Percentiles rank a stretch among this genome's conserved stretches.
Evolutionary conservation across 2,329 filamentous ascomycete genomes (phyloP).

Genomic region (Colletotrichum euphorbiae): DNA sequence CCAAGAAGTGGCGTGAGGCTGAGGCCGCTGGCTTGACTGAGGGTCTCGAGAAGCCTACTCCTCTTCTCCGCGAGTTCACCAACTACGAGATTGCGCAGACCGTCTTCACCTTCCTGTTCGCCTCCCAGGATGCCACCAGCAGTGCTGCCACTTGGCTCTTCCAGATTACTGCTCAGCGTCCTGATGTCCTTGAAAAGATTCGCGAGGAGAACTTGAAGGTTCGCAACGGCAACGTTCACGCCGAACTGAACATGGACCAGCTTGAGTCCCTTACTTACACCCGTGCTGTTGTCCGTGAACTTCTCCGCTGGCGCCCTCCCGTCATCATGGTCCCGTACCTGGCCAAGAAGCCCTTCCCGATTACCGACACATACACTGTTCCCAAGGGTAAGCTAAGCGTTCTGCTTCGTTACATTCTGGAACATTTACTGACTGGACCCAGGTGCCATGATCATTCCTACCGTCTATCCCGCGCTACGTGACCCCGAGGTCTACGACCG

Average conservation of each 20-base stretch:
- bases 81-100: constrained; percentile 95
- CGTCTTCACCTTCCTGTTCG: constrained; percentile 95
- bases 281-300: constrained; percentile 89
- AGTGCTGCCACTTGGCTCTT: constrained; percentile 95
- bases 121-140: constrained; percentile 96
- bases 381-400: constrained; percentile 74
- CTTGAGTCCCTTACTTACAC: constrained; percentile 92
- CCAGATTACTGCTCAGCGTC: constrained; percentile 92
- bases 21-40: constrained; percentile 78
- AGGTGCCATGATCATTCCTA: constrained; percentile 94
- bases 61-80: constrained; percentile 85
- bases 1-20: constrained; percentile 82
- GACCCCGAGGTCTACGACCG: constrained; percentile 93
- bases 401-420: neutral
- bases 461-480: constrained; percentile 89
- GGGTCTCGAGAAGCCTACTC: constrained; percentile 81
- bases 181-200: constrained; percentile 90
- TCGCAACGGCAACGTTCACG: constrained; percentile 79
- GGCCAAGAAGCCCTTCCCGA: constrained; percentile 94
- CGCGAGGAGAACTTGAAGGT: constrained; percentile 88
- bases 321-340: constrained; percentile 97
- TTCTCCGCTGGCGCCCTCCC: constrained; percentile 92
- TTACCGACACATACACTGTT: constrained; percentile 88
- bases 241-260: constrained; percentile 81
- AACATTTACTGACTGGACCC: constrained; percentile 10